These are phyloP conservation scores for Trematosphaeria pertusa DNA, from an alignment of 2,329 filamentous ascomycete genomes.

Conservation along the genomic window DNA sequence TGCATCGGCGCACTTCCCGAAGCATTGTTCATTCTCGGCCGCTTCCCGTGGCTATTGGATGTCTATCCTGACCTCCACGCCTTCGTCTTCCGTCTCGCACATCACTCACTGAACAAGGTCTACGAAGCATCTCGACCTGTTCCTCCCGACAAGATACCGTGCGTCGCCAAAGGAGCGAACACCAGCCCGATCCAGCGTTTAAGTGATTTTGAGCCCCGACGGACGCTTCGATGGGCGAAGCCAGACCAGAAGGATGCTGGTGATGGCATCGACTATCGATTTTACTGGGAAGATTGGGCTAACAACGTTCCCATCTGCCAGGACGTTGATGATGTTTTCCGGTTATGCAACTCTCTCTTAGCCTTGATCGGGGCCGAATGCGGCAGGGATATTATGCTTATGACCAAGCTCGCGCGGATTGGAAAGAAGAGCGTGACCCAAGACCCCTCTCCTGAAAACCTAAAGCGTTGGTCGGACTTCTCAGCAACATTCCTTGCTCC, in stretches of 20 bases:
- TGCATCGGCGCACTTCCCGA: slow-evolving; percentile 93
- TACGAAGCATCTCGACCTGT: slow-evolving; percentile 62
- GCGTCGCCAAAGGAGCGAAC: slow-evolving; percentile 47
- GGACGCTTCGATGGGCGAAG: slow-evolving; percentile 81
- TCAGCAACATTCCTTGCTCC: slow-evolving; percentile 86
- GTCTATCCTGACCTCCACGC: slow-evolving; percentile 81
- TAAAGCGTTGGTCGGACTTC: slow-evolving; percentile 81
- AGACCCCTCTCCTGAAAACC: slow-evolving; percentile 74
- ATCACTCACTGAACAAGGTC: slow-evolving; percentile 81
- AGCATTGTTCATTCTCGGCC: slow-evolving; percentile 87
- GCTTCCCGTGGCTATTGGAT: slow-evolving; percentile 91
- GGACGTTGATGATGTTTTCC: slow-evolving; percentile 87
- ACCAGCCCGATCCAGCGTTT: slow-evolving; percentile 68
- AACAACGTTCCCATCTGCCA: slow-evolving; percentile 94
- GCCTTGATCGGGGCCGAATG: slow-evolving; percentile 89
- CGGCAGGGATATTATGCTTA: slow-evolving; percentile 77
- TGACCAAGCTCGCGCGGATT: slow-evolving; percentile 86
- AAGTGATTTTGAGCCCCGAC: slow-evolving; percentile 65
- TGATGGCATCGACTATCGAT: slow-evolving; percentile 80
- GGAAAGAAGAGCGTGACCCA: slow-evolving; percentile 76
- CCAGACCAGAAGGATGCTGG: slow-evolving; percentile 78
- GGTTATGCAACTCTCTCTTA: slow-evolving; percentile 81
- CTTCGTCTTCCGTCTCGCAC: slow-evolving; percentile 82
- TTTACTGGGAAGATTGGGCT: slow-evolving; percentile 97
- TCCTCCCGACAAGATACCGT: slow-evolving; percentile 51